Conservation (phyloP, 768 basidiomycete genomes). For the Ramaria rubella region DNA sequence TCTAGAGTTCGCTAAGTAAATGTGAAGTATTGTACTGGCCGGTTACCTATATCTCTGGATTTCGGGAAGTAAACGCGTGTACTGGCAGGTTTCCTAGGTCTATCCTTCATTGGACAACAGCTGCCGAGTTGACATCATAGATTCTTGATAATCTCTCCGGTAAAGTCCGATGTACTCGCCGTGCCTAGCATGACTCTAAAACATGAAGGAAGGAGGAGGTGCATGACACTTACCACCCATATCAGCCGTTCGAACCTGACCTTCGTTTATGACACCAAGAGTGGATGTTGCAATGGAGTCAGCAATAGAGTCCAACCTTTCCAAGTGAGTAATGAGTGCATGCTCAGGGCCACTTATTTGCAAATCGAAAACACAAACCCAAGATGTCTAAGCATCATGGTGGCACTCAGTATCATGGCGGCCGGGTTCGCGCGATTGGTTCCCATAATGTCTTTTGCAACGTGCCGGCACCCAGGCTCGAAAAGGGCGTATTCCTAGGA, state of each 20-base stretch:
- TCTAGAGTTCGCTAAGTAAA: background rate
- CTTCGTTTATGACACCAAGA: constrained; percentile 85
- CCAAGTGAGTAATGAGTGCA: constrained; percentile 25
- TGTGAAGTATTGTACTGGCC: background rate
- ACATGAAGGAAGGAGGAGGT: constrained; percentile 11
- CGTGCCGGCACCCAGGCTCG: constrained; percentile 96
- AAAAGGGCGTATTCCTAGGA: constrained; percentile 90
- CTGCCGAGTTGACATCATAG: constrained; percentile 21
- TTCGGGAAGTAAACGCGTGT: background rate
- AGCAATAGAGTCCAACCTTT: constrained; percentile 83
- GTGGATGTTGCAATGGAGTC: constrained; percentile 90
- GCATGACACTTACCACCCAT: constrained; percentile 68
- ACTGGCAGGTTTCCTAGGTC: background rate
- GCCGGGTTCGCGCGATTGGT: constrained; percentile 95
- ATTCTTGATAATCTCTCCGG: constrained; percentile 83
- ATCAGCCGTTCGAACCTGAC: constrained; percentile 87
- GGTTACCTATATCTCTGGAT: background rate
- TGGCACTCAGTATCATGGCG: constrained; percentile 94
- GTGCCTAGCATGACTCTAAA: constrained; percentile 43
- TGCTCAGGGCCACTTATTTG: constrained; percentile 4
- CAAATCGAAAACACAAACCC: constrained; percentile 51
- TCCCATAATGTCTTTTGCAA: constrained; percentile 93
- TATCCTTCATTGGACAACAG: background rate
- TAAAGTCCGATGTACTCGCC: constrained; percentile 92
- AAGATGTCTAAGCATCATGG: constrained; percentile 96